Base-by-base conservation (phyloP, 305 asterid species). In the Ilex paraguariensis region DNA sequence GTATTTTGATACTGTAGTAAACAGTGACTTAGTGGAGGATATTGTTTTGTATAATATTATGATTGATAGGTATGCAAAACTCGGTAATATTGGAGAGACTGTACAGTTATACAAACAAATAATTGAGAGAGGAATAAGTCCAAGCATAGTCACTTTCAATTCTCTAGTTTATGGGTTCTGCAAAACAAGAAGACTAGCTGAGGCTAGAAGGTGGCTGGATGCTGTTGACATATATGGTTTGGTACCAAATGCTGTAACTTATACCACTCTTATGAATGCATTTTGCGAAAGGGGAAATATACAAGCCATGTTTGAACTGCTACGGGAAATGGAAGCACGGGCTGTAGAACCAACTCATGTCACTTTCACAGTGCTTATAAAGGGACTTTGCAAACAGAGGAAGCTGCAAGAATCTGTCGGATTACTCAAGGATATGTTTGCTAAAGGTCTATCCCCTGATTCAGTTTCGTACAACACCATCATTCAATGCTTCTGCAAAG, bases 331-430 rank as follows among this genome's bases (percentile, higher is more conserved):
- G 90, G 72, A 75, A 70, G 76, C 72, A 63, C 73, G 64, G 53
- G 79, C 66, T 32, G 30, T 88, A 54, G 77, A 82, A 73, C 88
- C 83, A 53, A 86, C 84, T 72, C 83, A 70, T 68, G 84, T 84
- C 60, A 86, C 95, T 66, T 82, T 76, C 69, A 83, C 98, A 50
- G 91, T 88, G 69, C 44, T 79, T 32, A 80, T 88, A 81, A 88
- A 91, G 79, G 85, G 79, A 39, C 74, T 77, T 21, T 79, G 92
- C 65, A 85, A 73, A 73, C 76, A 57, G 64, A 75, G 90, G 50
- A 76, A 69, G 77, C 74, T 87, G 15, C 73, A 83, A 66, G 79
- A 83, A 59, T 79, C 95, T 33, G 48, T 79, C 40, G 64, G 32
- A 52, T 52, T 79, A 61, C 77, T 91, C 46, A 69, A 64, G 72